Conservation (phyloP, 2,329 filamentous ascomycete genomes). For the Tetracladium maxilliforme region DNA sequence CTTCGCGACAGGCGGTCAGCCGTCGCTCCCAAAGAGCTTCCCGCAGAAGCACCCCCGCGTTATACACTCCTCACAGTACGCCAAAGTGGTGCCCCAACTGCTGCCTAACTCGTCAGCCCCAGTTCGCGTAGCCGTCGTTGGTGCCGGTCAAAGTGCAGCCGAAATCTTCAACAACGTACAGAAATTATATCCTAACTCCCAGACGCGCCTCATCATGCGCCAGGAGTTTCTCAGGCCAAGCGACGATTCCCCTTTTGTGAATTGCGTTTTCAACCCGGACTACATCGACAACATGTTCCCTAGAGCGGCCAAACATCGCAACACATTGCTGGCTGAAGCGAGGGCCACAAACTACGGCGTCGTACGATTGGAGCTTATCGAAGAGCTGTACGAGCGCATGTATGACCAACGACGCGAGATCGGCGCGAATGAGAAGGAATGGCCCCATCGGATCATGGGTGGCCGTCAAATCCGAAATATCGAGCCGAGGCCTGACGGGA, state of each 20-base stretch:
- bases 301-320: conserved; percentile 30
- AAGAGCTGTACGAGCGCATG: conserved; percentile 74
- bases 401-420: conserved; percentile 70
- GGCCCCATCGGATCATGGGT: conserved; percentile 70
- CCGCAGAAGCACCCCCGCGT: conserved; percentile 58
- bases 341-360: conserved; percentile 86
- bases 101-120: conserved; percentile 37
- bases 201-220: conserved; percentile 67
- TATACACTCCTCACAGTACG: conserved; percentile 82
- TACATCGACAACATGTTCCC: conserved; percentile 48
- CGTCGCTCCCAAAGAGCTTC: conserved; percentile 55
- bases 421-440: conserved; percentile 52
- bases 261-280: conserved; percentile 57
- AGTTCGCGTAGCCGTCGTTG: conserved; percentile 72
- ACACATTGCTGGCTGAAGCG: too few species aligned
- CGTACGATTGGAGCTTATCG: conserved; percentile 79
- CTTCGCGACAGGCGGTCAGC: conserved; percentile 42
- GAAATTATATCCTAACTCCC: conserved; percentile 65
- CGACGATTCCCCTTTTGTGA: conserved; percentile 89
- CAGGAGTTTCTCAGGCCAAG: conserved; percentile 74
- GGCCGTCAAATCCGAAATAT: conserved; percentile 20
- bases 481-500: conserved; percentile 10
- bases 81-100: conserved; percentile 44
- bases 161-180: conserved; percentile 92
- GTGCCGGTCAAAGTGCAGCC: conserved; percentile 81